Base-by-base conservation (phyloP, 331 rosid genomes). In the Telfairia occidentalis region DNA sequence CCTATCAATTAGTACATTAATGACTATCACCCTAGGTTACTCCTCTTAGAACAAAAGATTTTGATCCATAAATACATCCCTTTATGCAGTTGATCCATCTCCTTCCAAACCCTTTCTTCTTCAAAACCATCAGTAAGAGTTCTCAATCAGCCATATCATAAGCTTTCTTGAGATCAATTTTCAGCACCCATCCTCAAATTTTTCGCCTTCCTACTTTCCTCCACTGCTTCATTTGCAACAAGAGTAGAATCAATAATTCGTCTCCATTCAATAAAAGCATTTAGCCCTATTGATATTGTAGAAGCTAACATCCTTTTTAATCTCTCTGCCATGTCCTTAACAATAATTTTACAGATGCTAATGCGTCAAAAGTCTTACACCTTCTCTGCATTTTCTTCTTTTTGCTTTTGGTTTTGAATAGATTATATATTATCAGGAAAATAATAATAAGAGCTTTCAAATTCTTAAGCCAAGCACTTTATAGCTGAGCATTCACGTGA, bases 41-140 rank as follows among this genome's bases (percentile, higher is more conserved):
- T 63, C 28, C 30, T 21, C 70, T 63, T 9, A 37, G 21, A 21
- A 65, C 19, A 9, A 35, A 37, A 10, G n/a, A 29, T 37, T 65
- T 37, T 37, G 50, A 21, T 65, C 19, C 72, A 61, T 34, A 35
- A 3, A 63, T n/a, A 19, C 71, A 63, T 35, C 71, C 28, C 46
- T 63, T 63, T 34, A 63, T 63, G 43, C 71, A 63, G 46, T 63
- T n/a, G 46, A 63, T 19, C 71, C 71, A 63, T 35, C 8, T 35
- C 48, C 48, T 63, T 63, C 28, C 29, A 37, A 19, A 37, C 5
- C 30, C 40, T 37, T 24, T 35, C 69, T 64, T 35, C 72, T 65
- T 34, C 3, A 18, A 61, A 7, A 63, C 46, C 28, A 0, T 21
- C 21, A 4, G 30, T 37, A 65, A 37, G 28, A 64, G 37, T 37